Percentiles rank a stretch among this genome's conserved stretches.
Conservation (phyloP, 2,329 filamentous ascomycete genomes). For the Trichoderma sp. region DNA sequence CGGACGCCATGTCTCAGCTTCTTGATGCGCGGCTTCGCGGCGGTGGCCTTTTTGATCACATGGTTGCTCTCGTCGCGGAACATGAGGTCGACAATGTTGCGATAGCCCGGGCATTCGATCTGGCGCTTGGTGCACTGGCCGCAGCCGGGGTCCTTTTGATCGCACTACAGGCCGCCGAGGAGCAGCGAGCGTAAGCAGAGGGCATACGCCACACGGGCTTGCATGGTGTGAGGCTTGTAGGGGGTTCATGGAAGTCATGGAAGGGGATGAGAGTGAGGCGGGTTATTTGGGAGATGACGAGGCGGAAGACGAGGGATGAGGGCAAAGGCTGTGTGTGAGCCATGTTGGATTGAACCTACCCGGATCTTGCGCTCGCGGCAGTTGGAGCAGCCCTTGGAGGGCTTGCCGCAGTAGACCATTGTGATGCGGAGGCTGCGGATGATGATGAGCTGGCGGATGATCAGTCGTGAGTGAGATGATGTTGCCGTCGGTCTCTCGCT, state of each 20-base stretch:
- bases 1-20: slow-evolving; percentile 32
- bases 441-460: too few species aligned
- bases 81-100: slow-evolving; percentile 59
- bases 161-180: slow-evolving; percentile 47
- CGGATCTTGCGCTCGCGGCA: slow-evolving; percentile 60
- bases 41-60: slow-evolving; percentile 56
- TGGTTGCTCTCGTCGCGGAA: slow-evolving; percentile 60
- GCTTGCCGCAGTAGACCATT: slow-evolving; percentile 62
- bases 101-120: slow-evolving; percentile 57
- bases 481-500: background rate
- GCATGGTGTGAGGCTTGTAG: background rate
- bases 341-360: slow-evolving; percentile 41
- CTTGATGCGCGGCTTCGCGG: slow-evolving; percentile 34
- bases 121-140: slow-evolving; percentile 58
- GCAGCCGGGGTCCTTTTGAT: slow-evolving; percentile 54
- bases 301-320: background rate
- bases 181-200: slow-evolving; percentile 16
- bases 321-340: slow-evolving; percentile 12
- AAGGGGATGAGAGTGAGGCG: background rate
- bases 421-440: background rate
- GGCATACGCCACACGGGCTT: background rate
- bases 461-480: too few species aligned
- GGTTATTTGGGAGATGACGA: background rate
- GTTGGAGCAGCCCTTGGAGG: slow-evolving; percentile 58
- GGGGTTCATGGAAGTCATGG: background rate